Evolutionary conservation across 2,329 filamentous ascomycete species (phyloP).

Genomic region (Clarireedia monteithiana): DNA sequence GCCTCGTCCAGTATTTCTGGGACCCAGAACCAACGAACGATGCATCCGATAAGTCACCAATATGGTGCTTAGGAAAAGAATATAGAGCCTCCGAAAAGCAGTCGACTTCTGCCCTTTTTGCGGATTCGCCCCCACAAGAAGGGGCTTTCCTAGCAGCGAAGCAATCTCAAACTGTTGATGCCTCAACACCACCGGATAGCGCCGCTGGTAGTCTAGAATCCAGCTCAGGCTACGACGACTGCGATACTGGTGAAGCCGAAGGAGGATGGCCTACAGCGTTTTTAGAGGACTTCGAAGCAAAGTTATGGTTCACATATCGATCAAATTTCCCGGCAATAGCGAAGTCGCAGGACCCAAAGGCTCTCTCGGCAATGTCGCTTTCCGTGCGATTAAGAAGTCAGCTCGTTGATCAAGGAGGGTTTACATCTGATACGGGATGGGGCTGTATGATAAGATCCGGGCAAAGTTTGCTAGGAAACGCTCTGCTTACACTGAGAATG

Average conservation of each 20-base stretch:
- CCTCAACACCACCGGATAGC: constrained; percentile 28
- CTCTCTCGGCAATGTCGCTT: constrained; percentile 66
- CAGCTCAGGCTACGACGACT: constrained; percentile 21
- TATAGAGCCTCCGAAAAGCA: constrained; percentile 36
- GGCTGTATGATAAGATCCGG: constrained; percentile 98
- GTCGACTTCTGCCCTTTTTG: constrained; percentile 1
- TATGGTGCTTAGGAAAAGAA: constrained; percentile 72
- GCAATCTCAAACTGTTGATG: constrained; percentile 9
- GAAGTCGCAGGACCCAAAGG: constrained; percentile 67
- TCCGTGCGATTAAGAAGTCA: constrained; percentile 77
- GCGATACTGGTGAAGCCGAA: constrained; percentile 17
- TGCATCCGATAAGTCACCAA: constrained; percentile 53
- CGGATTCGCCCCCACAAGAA: constrained; percentile 14
- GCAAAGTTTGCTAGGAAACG: constrained; percentile 85
- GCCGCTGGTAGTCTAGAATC: constrained; percentile 25
- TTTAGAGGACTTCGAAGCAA: constrained; percentile 85
- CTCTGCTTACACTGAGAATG: constrained; percentile 62
- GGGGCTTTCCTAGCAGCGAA: constrained; percentile 3
- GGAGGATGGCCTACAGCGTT: constrained; percentile 76
- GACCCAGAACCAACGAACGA: constrained; percentile 84
- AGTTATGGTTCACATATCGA: constrained; percentile 94
- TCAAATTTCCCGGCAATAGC: constrained; percentile 79
- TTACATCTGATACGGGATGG: constrained; percentile 92
- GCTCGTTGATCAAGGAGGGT: constrained; percentile 70
- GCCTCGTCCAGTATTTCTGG: constrained; percentile 86